Base-by-base conservation (phyloP, 169 alveolate species). In the Plasmodium knowlesi region DNA sequence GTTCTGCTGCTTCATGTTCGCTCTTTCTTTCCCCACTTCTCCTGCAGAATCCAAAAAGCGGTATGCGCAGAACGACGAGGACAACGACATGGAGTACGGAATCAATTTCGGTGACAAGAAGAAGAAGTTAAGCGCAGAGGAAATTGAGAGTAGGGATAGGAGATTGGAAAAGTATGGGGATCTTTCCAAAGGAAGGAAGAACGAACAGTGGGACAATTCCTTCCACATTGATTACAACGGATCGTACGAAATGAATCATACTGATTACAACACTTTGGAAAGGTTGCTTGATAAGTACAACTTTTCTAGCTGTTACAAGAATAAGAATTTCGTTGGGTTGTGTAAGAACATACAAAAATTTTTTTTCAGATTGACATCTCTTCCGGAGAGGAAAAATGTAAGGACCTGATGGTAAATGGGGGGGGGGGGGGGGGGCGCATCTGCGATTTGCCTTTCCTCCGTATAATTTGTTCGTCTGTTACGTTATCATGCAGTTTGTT, bases 331-430 rank as follows among this genome's bases (percentile, higher is more conserved):
- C 80, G 95, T 94, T 76, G 98, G 98, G 19, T 92, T 96, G 19
- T 96, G 97, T 70, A 93, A 80, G 8, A 95, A 91, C 43, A 88
- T 96, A 43, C 98, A 97, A 89, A 97, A 97, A 43, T 95, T 93
- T 37, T 97, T 96, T 82, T 96, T 96, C 70, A 71, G 98, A 39
- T 80, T 97, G 50, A 97, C 98, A 3, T 93, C 98, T 9, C 96
- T 94, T 12, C 98, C 98, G 37, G 98, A 97, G 71, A 97, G 97
- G 25, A 74, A 95, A 84, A 97, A 95, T 88, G 95, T 92, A 82
- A 80, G 37, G 19, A 84, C 12, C 0, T 67, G 39, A 0, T 67
- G 0, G 1, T 8, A 3, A 32, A 67, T 32, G 76, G 3, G 28
- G 12, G 76, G 34, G 8, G 76, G 76, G 1, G 28, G 10, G 37